These are phyloP conservation scores for Plasmodium adleri DNA, from an alignment of 169 alveolate genomes.

Conservation along the genomic window DNA sequence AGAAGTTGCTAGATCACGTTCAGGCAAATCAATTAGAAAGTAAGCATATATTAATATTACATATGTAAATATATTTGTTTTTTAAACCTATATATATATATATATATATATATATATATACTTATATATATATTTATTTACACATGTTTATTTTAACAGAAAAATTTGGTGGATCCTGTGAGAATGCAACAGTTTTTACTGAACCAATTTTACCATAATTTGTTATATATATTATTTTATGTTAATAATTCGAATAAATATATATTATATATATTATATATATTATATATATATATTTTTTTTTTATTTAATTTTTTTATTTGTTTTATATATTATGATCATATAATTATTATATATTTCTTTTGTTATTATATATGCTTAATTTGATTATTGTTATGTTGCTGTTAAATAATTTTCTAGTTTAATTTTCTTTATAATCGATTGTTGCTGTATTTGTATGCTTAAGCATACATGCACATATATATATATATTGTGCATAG, in stretches of 20 bases:
- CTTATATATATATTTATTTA: not conserved
- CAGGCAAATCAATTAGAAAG: constrained; percentile 49
- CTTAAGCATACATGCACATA: too few relatives aligned
- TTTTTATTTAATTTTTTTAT: too few relatives aligned
- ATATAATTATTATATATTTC: not conserved
- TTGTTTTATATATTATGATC: too few relatives aligned
- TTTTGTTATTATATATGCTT: not conserved
- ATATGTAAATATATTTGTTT: not conserved
- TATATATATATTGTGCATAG: too few relatives aligned
- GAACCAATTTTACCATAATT: constrained; percentile 42
- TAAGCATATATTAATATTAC: not conserved
- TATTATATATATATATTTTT: too few relatives aligned
- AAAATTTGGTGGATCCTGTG: constrained; percentile 65
- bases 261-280: too few relatives aligned
- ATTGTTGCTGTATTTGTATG: too few relatives aligned
- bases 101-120: not conserved
- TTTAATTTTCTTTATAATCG: too few relatives aligned
- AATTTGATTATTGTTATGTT: not conserved
- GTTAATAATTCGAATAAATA: too few relatives aligned
- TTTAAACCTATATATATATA: not conserved
- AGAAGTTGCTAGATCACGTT: constrained; percentile 52
- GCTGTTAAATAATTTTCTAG: not conserved
- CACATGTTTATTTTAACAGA: constrained; percentile 8
- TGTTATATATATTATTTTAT: not conserved
- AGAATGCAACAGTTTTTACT: constrained; percentile 26